Base-by-base conservation (phyloP, 78 protist genomes). In the Dictyostelium brefeldianum region DNA sequence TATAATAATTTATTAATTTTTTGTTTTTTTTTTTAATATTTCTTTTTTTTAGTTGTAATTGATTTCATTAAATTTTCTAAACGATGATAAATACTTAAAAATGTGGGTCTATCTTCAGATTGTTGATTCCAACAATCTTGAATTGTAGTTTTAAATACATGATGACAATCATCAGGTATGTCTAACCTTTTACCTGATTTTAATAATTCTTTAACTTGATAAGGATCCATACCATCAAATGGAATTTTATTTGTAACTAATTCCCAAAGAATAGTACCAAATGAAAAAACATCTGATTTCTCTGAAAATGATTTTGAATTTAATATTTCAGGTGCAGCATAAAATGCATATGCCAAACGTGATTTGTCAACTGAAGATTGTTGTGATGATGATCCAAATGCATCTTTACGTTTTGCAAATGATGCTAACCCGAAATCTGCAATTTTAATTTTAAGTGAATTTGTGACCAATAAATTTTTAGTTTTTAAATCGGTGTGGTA, bases 251-350 rank as follows among this genome's bases (percentile, higher is more conserved):
- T 87, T 8, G 93, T 77, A 48, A 87, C 70, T 27, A 87, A 64
- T 77, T 87, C 93, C 93, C 93, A 87, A 6, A 87, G 29, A 25
- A 87, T 87, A 2, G 93, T 87, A 27, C 93, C 93, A 87, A 87
- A 87, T 47, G 93, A 87, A n/a, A 87, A 87, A 75, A 87, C 93
- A 77, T 87, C 93, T 2, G 83, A 75, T 62, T 87, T 87, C 36
- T 87, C 93, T 7, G 93, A 53, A 41, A 87, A 87, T 29, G 75
- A 56, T 78, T 77, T 59, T 25, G 65, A 36, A 77, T 74, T 77
- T 74, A 87, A 65, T 51, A 87, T 87, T 51, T 87, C 93, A 5
- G 93, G 93, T 2, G 93, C 93, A 10, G 93, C 93, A 64, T 87
- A 87, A 31, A 36, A 87, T 22, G 84, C 93, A 64, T 87, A 87